Evolutionary conservation across 2,329 filamentous ascomycete species (phyloP).

Genomic region (Ustulina deusta): DNA sequence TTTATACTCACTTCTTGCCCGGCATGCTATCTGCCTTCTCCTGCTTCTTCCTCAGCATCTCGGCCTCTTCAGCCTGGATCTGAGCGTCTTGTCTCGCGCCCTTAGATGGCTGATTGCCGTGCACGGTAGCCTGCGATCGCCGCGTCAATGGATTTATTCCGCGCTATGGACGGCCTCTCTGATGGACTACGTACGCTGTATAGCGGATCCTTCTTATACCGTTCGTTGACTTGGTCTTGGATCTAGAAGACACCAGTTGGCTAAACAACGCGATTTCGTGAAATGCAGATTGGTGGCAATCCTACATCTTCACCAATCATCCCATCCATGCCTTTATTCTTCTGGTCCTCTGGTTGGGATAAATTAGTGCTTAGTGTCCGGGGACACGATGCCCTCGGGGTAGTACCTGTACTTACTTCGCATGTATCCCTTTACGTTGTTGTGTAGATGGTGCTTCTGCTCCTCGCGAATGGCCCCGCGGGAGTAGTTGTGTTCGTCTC

Average conservation of each 20-base stretch:
- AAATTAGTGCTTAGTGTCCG: not conserved
- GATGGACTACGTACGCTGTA: conserved; percentile 40
- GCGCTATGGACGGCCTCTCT: no score
- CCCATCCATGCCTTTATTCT: conserved; percentile 44
- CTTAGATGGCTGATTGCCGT: conserved; percentile 46
- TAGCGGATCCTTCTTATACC: conserved; percentile 46
- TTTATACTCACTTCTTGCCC: conserved; percentile 41
- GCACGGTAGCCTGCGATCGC: conserved; percentile 42
- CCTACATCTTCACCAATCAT: conserved; percentile 46
- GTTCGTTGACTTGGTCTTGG: conserved; percentile 38
- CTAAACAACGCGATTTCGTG: not conserved
- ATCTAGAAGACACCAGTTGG: conserved; percentile 39
- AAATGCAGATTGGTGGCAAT: not conserved
- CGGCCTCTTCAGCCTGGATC: conserved; percentile 47
- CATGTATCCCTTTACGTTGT: conserved; percentile 45
- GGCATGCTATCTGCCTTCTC: conserved; percentile 44
- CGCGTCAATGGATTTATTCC: not conserved
- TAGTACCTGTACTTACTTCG: conserved; percentile 37
- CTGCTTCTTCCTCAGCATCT: conserved; percentile 45
- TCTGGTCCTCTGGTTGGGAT: conserved; percentile 41
- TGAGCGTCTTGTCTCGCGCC: conserved; percentile 47
- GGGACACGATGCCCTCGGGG: not conserved
- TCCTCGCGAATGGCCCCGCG: conserved; percentile 40
- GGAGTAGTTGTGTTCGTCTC: conserved; percentile 44
- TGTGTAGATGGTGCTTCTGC: conserved; percentile 42